These are phyloP conservation scores for Fraxinus angustifolia DNA, from an alignment of 305 asterid species.

Conservation along the genomic window DNA sequence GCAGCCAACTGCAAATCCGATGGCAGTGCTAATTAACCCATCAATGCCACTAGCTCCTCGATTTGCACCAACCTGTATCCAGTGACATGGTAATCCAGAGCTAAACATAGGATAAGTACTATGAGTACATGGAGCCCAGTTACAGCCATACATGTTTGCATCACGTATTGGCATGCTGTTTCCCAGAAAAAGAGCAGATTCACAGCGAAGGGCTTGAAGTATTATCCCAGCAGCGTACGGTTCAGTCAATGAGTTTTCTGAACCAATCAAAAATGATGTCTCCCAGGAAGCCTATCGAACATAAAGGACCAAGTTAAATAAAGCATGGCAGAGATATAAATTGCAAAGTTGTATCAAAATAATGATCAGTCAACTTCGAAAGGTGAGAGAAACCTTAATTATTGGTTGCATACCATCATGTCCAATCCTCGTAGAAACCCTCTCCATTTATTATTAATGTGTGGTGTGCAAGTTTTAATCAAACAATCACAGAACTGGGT, in stretches of 20 bases:
- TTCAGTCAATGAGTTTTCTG: slow-evolving; percentile 76
- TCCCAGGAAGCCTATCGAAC: slow-evolving; percentile 76
- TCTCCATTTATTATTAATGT: slow-evolving; percentile 45
- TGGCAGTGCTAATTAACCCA: slow-evolving; percentile 91
- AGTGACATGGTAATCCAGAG: slow-evolving; percentile 68
- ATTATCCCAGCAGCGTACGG: slow-evolving; percentile 80
- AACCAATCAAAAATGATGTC: slow-evolving; percentile 56
- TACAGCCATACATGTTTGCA: slow-evolving; percentile 83
- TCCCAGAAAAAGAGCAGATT: slow-evolving; percentile 87
- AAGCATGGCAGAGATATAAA: slow-evolving; percentile 10
- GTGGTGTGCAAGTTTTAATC: slow-evolving; percentile 45
- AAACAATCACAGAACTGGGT: slow-evolving; percentile 54
- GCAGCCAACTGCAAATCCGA: slow-evolving; percentile 91
- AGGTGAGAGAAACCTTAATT: not conserved
- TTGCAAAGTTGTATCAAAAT: not conserved
- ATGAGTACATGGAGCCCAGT: slow-evolving; percentile 50
- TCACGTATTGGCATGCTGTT: slow-evolving; percentile 99
- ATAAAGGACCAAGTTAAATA: slow-evolving; percentile 19
- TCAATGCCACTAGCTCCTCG: slow-evolving; percentile 99
- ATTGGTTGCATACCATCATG: slow-evolving; percentile 54
- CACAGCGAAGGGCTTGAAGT: slow-evolving; percentile 60
- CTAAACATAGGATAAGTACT: slow-evolving; percentile 37
- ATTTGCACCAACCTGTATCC: slow-evolving; percentile 70
- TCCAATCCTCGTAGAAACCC: slow-evolving; percentile 52
- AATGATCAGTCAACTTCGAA: not conserved